Base-by-base conservation (phyloP, 176 grass and related monocot genomes). In the Pontederia paniculata region DNA sequence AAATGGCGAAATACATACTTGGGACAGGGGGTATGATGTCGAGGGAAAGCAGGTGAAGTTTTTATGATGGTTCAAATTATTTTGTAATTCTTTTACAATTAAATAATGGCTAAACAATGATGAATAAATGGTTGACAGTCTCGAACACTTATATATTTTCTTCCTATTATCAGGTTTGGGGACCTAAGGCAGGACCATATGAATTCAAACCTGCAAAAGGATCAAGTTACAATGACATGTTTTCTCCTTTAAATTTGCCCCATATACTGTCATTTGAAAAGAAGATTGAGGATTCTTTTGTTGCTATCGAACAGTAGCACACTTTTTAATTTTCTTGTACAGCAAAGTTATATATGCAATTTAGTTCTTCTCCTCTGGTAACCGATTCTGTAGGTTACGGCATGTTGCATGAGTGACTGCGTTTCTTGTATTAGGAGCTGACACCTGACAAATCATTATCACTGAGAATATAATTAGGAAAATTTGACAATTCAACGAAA, bases 181-280 rank as follows among this genome's bases (percentile, higher is more conserved):
- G 89, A 77, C 66, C 71, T 21, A 88, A 84, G 47, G 77, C 22
- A 31, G 89, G 89, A 50, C 80, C 84, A 63, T 88, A 84, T 12
- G 89, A 94, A 68, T 94, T 88, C 58, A 94, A 84, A 70, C 77
- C 88, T 22, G 84, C 88, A 48, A 83, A 83, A 11, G 79, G 84
- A 31, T 81, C 70, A 6, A 94, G 67, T 47, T 75, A 76, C 47
- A 80, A 88, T 23, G 84, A 94, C 42, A 88, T 94, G 80, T 94
- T 94, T 66, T 88, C 80, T n/a, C 84, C 84, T 0, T 74, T 84
- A 59, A 88, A 94, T 75, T 84, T 94, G 23, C 62, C 89, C 0
- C 79, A 77, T 3, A 72, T 79, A n/a, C 84, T 94, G 67, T 88
- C 88, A 31, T 63, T 81, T 48, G 88, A 94, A 68, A 80, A 83